These are phyloP conservation scores for Colletotrichum noveboracense DNA, from an alignment of 2,329 filamentous ascomycete genomes.

Conservation along the genomic window DNA sequence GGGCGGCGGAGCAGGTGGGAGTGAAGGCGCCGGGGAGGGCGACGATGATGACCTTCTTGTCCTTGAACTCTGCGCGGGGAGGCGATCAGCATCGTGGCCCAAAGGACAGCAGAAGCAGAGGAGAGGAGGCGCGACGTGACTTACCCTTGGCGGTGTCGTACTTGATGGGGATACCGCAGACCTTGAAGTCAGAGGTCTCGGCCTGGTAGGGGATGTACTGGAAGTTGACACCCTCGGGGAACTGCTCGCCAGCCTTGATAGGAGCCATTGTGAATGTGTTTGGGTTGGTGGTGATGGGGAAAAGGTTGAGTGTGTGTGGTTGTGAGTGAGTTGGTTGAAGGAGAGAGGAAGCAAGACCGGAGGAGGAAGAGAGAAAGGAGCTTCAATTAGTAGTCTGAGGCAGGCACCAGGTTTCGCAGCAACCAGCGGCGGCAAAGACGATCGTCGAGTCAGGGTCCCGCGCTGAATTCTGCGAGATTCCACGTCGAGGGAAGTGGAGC, in stretches of 20 bases:
- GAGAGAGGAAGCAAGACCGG: neutral
- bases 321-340: neutral
- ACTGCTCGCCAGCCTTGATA: conserved; percentile 81
- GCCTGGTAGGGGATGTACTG: conserved; percentile 80
- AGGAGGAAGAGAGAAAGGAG: neutral
- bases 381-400: conserved; percentile 10
- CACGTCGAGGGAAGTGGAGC: conserved; percentile 18
- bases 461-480: conserved; percentile 19
- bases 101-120: neutral
- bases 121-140: conserved; percentile 16
- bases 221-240: conserved; percentile 83
- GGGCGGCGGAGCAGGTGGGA: conserved; percentile 81
- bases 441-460: conserved; percentile 18
- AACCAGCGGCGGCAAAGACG: neutral
- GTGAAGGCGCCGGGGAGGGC: conserved; percentile 78
- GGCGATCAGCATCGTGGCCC: neutral
- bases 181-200: conserved; percentile 71
- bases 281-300: conserved; percentile 6
- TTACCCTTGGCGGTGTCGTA: conserved; percentile 80
- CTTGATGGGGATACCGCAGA: conserved; percentile 78
- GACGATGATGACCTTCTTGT: conserved; percentile 62
- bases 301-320: neutral
- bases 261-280: conserved; percentile 54
- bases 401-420: neutral
- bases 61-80: conserved; percentile 51